Percentiles rank a stretch among this genome's conserved stretches.
Conservation (phyloP, 2,329 filamentous ascomycete genomes). For the Coleophoma eucalyptorum region DNA sequence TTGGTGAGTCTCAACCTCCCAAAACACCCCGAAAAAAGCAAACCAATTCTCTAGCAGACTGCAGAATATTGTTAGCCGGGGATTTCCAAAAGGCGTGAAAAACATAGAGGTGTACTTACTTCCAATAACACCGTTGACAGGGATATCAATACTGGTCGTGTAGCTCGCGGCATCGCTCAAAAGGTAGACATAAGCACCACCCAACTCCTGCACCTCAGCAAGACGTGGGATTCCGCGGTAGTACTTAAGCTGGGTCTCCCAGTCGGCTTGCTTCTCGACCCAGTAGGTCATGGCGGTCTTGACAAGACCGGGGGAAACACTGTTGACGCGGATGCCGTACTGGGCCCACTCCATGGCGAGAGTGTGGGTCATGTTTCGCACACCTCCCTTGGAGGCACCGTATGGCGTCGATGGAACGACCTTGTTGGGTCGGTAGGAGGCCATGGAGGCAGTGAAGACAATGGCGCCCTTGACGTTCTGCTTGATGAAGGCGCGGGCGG, state of each 20-base stretch:
- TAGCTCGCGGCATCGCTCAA: conserved; percentile 30
- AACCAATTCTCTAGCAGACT: no score
- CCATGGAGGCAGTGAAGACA: conserved; percentile 43
- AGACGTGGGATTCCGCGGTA: conserved; percentile 49
- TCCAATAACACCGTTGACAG: conserved; percentile 33
- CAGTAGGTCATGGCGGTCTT: conserved; percentile 38
- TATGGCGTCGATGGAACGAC: conserved; percentile 35
- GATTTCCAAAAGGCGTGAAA: no score
- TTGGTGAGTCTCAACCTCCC: no score
- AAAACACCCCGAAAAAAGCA: no score
- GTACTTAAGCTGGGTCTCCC: conserved; percentile 48
- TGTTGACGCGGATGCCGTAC: conserved; percentile 31
- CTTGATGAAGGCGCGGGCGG: conserved; percentile 40
- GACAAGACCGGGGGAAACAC: conserved; percentile 30
- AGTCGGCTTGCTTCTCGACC: conserved; percentile 43
- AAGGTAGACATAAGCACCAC: conserved; percentile 24
- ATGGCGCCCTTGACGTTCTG: conserved; percentile 39
- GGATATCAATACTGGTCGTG: conserved; percentile 33
- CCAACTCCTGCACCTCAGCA: conserved; percentile 42
- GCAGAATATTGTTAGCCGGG: no score
- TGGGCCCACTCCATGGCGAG: conserved; percentile 33
- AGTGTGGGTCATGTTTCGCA: conserved; percentile 32
- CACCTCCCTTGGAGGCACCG: conserved; percentile 38
- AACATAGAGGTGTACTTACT: conserved; percentile 11
- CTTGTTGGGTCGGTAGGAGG: conserved; percentile 41